phyloP scores from a whole-genome alignment of 768 basidiomycete genomes.

The Tricholoma terreum region DNA sequence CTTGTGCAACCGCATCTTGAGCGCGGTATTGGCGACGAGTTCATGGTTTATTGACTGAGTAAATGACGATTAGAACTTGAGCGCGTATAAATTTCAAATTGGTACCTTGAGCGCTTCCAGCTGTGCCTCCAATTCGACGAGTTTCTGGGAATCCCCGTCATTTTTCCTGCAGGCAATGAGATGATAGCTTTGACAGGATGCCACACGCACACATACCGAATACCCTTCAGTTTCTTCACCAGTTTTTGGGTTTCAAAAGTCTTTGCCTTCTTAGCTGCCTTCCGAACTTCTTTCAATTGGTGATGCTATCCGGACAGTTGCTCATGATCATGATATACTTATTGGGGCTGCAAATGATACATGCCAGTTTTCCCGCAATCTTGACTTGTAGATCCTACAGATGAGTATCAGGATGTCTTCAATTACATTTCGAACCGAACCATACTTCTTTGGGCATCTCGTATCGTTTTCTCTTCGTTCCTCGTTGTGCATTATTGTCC shows the following conservation, averaged over 20 bases:
- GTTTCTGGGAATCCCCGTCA: constrained; percentile 33
- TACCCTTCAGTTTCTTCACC: constrained; percentile 75
- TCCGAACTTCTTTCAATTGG: constrained; percentile 65
- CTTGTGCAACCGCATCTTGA: constrained; percentile 72
- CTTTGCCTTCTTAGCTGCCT: constrained; percentile 78
- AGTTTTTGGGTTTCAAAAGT: constrained; percentile 77
- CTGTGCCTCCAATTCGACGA: constrained; percentile 55
- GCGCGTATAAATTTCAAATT: constrained; percentile 1
- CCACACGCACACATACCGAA: constrained; percentile 43
- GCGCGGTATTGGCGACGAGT: constrained; percentile 58
- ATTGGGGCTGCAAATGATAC: constrained; percentile 19
- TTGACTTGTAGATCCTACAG: constrained; percentile 41
- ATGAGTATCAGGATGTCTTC: constrained; percentile 2
- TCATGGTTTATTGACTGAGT: constrained; percentile 59
- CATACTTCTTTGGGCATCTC: constrained; percentile 34
- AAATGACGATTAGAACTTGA: constrained; percentile 2
- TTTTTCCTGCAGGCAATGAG: constrained; percentile 30
- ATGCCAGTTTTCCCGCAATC: constrained; percentile 55
- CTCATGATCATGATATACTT: neutral
- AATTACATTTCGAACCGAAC: neutral
- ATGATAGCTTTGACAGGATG: neutral
- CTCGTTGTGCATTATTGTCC: constrained; percentile 9
- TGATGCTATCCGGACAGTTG: constrained; percentile 57
- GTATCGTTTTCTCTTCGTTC: constrained; percentile 44
- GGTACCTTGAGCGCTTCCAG: constrained; percentile 63